Evolutionary conservation across 129 eudicot genomes (phyloP).

Genomic region (Glebionis coronaria): DNA sequence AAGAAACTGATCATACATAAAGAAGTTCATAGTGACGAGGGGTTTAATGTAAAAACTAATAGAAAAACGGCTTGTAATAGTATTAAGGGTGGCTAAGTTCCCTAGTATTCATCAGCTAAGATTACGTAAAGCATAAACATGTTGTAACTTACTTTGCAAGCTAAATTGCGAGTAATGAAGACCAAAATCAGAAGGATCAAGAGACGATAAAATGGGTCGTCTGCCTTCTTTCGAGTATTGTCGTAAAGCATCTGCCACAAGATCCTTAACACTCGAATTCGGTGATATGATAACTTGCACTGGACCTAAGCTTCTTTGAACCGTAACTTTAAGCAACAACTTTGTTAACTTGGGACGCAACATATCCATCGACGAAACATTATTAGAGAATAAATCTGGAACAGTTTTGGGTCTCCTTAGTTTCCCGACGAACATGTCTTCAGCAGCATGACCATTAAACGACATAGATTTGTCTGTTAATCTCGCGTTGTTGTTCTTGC

Average conservation of each 20-base stretch:
- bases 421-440: constrained; percentile 27
- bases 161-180: constrained; percentile 98
- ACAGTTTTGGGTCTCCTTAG: constrained; percentile 69
- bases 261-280: constrained; percentile 60
- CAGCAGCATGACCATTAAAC: constrained; percentile 51
- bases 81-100: too few species aligned
- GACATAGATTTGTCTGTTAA: constrained; percentile 61
- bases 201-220: constrained; percentile 47
- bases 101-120: too few species aligned
- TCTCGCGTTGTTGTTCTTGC: constrained; percentile 36
- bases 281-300: constrained; percentile 63
- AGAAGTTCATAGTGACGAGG: too few species aligned
- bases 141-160: constrained; percentile 65
- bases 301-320: constrained; percentile 75
- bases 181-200: constrained; percentile 41
- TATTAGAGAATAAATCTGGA: constrained; percentile 52
- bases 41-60: too few species aligned
- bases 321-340: constrained; percentile 67
- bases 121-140: neutral
- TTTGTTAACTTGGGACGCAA: constrained; percentile 59
- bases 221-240: constrained; percentile 73
- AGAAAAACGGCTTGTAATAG: too few species aligned
- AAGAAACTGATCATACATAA: too few species aligned
- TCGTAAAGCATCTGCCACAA: constrained; percentile 53
- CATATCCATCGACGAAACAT: constrained; percentile 14